Conservation (phyloP, 176 grass and related monocot genomes). For the Zea luxurians region DNA sequence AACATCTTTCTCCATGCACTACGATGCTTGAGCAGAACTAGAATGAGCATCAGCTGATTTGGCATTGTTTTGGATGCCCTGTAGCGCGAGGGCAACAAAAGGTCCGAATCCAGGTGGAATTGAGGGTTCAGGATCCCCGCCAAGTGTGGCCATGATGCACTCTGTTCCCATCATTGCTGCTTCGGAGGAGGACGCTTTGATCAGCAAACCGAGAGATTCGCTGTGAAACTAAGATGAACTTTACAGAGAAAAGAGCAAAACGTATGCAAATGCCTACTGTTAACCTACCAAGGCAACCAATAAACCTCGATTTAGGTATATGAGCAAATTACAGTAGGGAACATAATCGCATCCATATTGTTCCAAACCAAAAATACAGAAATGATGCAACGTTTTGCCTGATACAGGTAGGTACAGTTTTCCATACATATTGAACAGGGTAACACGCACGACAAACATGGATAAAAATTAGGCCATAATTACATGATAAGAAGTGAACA, state of each 20-base stretch:
- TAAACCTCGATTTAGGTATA: neutral
- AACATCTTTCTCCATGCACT: conserved; percentile 7
- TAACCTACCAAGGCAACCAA: neutral
- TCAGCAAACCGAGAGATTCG: conserved; percentile 5
- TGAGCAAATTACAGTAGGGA: neutral
- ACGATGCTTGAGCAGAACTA: conserved; percentile 39
- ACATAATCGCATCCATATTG: neutral
- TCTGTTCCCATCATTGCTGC: conserved; percentile 67
- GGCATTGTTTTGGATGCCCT: conserved; percentile 39
- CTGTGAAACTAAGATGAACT: neutral
- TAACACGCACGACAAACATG: no score
- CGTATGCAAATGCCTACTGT: neutral
- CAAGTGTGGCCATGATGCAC: conserved; percentile 42
- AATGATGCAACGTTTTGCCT: neutral
- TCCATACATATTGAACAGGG: no score
- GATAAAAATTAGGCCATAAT: no score
- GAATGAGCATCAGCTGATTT: conserved; percentile 23
- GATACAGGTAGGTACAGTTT: neutral
- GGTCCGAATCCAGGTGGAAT: conserved; percentile 81
- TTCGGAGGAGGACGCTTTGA: neutral
- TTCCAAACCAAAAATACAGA: neutral
- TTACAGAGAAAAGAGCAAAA: neutral
- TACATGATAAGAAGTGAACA: no score
- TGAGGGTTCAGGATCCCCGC: conserved; percentile 57
- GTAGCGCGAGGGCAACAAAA: conserved; percentile 43